Percentiles rank a stretch among this genome's conserved stretches.
phyloP scores from a whole-genome alignment of 2,329 filamentous ascomycete species.

The Apiospora kogelbergensis region DNA sequence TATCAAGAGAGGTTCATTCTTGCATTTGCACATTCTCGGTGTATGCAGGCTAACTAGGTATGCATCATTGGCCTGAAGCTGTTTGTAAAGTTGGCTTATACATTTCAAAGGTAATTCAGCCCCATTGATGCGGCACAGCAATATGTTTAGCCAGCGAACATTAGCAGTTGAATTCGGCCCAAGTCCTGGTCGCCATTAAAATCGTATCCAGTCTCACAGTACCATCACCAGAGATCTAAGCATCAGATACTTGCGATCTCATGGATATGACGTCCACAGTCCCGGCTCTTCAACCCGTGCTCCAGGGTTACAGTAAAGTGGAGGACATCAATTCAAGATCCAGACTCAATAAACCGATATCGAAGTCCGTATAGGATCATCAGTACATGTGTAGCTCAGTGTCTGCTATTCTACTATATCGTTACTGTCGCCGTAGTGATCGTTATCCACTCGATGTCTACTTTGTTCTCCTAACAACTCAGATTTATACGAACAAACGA shows the following conservation, averaged over 20 bases:
- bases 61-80: neutral
- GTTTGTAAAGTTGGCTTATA: neutral
- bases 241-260: neutral
- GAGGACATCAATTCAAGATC: too few relatives aligned
- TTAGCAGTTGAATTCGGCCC: neutral
- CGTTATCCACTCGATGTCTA: too few relatives aligned
- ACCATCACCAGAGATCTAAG: neutral
- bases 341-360: too few relatives aligned
- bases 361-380: neutral
- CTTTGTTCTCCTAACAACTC: too few relatives aligned
- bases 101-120: neutral
- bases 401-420: too few relatives aligned
- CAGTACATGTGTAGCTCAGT: too few relatives aligned
- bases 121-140: neutral
- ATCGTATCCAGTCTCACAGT: neutral
- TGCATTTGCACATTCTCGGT: neutral
- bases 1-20: neutral
- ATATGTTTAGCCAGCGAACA: neutral
- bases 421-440: too few relatives aligned
- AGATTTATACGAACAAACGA: too few relatives aligned
- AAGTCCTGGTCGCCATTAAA: neutral
- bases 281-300: too few relatives aligned
- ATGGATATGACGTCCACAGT: too few relatives aligned
- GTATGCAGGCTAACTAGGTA: too few relatives aligned
- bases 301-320: neutral